phyloP scores from a whole-genome alignment of 2,329 filamentous ascomycete species.

The Aureobasidium sp. region DNA sequence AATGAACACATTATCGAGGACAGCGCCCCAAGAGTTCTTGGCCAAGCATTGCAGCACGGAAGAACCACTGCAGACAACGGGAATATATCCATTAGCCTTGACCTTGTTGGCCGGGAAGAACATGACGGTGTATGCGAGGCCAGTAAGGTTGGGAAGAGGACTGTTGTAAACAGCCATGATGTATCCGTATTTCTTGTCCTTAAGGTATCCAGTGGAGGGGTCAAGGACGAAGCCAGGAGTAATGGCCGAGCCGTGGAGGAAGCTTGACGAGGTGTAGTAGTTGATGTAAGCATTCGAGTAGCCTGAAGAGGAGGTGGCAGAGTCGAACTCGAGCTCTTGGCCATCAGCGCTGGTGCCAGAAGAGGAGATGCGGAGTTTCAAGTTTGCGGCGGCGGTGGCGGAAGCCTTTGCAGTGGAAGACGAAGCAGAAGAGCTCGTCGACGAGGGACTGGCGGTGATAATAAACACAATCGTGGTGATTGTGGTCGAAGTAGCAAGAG shows the following conservation, averaged over 20 bases:
- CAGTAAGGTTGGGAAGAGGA: neutral
- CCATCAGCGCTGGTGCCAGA: neutral
- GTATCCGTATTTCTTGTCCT: slow-evolving; percentile 1
- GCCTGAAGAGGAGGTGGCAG: neutral
- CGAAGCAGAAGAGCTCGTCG: neutral
- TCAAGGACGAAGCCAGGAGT: neutral
- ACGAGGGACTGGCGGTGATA: neutral
- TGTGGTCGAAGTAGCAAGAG: neutral
- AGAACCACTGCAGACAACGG: neutral
- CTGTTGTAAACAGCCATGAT: slow-evolving; percentile 5
- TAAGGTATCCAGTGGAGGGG: neutral
- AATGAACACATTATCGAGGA: neutral
- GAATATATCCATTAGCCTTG: neutral
- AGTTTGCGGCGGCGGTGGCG: neutral
- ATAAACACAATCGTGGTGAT: neutral
- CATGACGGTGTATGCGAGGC: neutral
- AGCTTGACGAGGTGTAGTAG: neutral
- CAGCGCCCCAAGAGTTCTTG: neutral
- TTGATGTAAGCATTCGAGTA: neutral
- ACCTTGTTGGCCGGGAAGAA: slow-evolving; percentile 3
- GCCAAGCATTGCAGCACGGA: neutral
- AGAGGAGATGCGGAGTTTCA: neutral
- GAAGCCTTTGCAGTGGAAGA: neutral
- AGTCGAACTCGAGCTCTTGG: slow-evolving; percentile 4
- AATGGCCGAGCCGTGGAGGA: neutral